Conservation (phyloP, 1,139 yeast genomes). For the Pichia sp. region DNA sequence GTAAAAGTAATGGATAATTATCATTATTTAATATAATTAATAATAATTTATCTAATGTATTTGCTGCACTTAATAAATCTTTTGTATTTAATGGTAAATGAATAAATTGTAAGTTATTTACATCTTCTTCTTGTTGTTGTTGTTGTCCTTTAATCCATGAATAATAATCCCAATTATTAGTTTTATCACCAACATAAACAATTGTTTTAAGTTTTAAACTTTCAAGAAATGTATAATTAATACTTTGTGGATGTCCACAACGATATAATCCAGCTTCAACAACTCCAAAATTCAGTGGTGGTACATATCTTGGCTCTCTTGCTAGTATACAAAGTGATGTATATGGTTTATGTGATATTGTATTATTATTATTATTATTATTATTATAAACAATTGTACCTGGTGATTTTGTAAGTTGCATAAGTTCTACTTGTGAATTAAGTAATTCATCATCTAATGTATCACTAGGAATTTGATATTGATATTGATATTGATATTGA, state of each 20-base stretch:
- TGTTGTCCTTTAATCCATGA: slow-evolving; percentile 43
- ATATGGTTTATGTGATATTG: slow-evolving; percentile 9
- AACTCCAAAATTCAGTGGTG: slow-evolving; percentile 85
- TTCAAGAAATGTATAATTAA: slow-evolving; percentile 72
- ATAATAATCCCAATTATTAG: slow-evolving; percentile 54
- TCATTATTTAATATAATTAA: slow-evolving; percentile 38
- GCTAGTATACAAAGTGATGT: slow-evolving; percentile 28
- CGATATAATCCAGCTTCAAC: slow-evolving; percentile 86
- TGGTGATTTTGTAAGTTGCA: neutral
- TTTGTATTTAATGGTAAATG: slow-evolving; percentile 26
- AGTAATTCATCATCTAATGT: slow-evolving; percentile 6
- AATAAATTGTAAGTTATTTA: slow-evolving; percentile 34
- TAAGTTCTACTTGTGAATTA: slow-evolving; percentile 9
- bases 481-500: too few species aligned
- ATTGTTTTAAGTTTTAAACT: slow-evolving; percentile 70
- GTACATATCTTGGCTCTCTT: slow-evolving; percentile 46
- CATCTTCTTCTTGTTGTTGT: slow-evolving; percentile 5
- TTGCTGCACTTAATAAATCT: too few species aligned
- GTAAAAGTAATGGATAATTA: slow-evolving; percentile 82
- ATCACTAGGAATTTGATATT: too few species aligned
- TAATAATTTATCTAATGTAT: too few species aligned
- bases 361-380: too few species aligned
- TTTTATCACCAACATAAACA: slow-evolving; percentile 75
- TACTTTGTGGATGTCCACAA: slow-evolving; percentile 89
- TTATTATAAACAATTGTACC: too few species aligned